phyloP scores from a whole-genome alignment of 1,284 basidiomycete species.

The Pterula multifida region DNA sequence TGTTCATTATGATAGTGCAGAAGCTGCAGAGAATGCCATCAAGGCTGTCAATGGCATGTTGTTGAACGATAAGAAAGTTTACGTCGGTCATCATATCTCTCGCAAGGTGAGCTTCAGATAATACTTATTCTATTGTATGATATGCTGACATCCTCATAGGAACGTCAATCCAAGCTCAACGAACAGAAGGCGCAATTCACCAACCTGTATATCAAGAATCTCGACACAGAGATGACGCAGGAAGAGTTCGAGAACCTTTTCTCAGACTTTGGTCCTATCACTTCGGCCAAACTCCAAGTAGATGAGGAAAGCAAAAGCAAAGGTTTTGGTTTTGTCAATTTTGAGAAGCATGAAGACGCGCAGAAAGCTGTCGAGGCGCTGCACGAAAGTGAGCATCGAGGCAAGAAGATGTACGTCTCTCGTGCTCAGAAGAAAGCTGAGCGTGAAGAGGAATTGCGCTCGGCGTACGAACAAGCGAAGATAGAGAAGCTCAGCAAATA shows the following conservation, averaged over 20 bases:
- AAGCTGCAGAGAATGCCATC: slow-evolving; percentile 94
- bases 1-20: slow-evolving; percentile 97
- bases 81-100: slow-evolving; percentile 94
- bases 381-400: slow-evolving; percentile 80
- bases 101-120: slow-evolving; percentile 59
- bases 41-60: slow-evolving; percentile 99
- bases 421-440: slow-evolving; percentile 99
- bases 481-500: slow-evolving; percentile 98
- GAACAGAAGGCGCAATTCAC: slow-evolving; percentile 96
- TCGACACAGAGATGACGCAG: slow-evolving; percentile 77
- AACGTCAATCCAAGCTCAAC: slow-evolving; percentile 96
- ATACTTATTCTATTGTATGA: not conserved
- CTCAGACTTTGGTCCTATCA: slow-evolving; percentile 71
- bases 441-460: slow-evolving; percentile 94
- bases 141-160: slow-evolving; percentile 27
- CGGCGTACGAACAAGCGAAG: slow-evolving; percentile 91
- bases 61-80: slow-evolving; percentile 98
- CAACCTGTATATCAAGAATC: slow-evolving; percentile 98
- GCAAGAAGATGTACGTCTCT: slow-evolving; percentile 90
- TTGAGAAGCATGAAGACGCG: slow-evolving; percentile 85
- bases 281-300: slow-evolving; percentile 74
- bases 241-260: slow-evolving; percentile 87
- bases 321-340: slow-evolving; percentile 99
- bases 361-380: slow-evolving; percentile 83
- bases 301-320: slow-evolving; percentile 89